Conservation (phyloP, 805 yeast genomes). For the Scheffersomyces ergatensis region DNA sequence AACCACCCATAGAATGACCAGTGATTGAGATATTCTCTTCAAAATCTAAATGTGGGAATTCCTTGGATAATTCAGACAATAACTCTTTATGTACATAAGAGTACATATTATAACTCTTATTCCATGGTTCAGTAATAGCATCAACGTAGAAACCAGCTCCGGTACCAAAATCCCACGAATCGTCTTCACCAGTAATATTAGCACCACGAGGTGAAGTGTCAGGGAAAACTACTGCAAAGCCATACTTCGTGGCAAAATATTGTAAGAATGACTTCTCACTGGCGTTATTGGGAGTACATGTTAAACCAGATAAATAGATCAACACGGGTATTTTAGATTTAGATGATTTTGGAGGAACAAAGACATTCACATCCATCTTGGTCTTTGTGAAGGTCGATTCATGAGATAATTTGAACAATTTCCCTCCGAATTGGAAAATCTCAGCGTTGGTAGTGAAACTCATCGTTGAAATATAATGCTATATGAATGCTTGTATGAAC, state of each 20-base stretch:
- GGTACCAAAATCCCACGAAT: slow-evolving; percentile 85
- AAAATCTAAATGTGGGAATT: slow-evolving; percentile 55
- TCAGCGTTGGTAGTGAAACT: slow-evolving; percentile 51
- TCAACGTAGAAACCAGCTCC: slow-evolving; percentile 96
- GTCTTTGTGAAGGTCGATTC: slow-evolving; percentile 63
- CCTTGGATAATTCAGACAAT: slow-evolving; percentile 46
- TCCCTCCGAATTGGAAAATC: slow-evolving; percentile 70
- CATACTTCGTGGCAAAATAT: slow-evolving; percentile 73
- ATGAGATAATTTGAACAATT: slow-evolving; percentile 72
- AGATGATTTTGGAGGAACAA: slow-evolving; percentile 59
- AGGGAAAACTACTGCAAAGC: slow-evolving; percentile 88
- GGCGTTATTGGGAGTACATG: slow-evolving; percentile 92
- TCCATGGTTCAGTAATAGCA: slow-evolving; percentile 74
- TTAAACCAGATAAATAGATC: slow-evolving; percentile 80
- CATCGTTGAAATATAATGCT: slow-evolving; percentile 24
- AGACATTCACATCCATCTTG: slow-evolving; percentile 81
- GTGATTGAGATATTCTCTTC: slow-evolving; percentile 62
- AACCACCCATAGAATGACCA: slow-evolving; percentile 99
- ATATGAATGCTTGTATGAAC: too few species aligned
- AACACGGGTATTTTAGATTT: slow-evolving; percentile 62
- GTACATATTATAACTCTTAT: slow-evolving; percentile 78
- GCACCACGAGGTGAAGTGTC: slow-evolving; percentile 96
- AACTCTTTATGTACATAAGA: slow-evolving; percentile 77
- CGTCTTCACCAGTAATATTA: slow-evolving; percentile 73
- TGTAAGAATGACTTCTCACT: slow-evolving; percentile 90